These are phyloP conservation scores for Arachnopeziza araneosa DNA, from an alignment of 2,329 filamentous ascomycete species.

Conservation along the genomic window DNA sequence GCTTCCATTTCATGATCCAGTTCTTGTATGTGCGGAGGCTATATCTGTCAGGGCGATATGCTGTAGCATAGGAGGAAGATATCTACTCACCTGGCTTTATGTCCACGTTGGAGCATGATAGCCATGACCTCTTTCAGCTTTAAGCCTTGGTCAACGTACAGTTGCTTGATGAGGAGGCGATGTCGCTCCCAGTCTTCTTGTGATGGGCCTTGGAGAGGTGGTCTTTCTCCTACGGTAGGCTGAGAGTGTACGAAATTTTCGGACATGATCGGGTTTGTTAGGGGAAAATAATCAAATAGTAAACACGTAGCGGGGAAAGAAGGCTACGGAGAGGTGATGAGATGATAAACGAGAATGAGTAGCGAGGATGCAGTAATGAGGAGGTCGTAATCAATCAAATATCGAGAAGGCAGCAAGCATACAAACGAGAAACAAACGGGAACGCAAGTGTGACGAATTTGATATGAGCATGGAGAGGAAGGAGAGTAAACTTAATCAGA, in stretches of 20 bases:
- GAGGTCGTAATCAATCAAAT: too few relatives aligned
- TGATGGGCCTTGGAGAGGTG: not conserved
- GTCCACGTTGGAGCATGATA: slow-evolving; percentile 6
- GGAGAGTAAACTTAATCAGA: too few relatives aligned
- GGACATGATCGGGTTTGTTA: too few relatives aligned
- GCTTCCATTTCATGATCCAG: slow-evolving; percentile 7
- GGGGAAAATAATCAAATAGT: not conserved
- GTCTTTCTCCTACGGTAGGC: not conserved
- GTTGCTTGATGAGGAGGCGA: slow-evolving; percentile 1
- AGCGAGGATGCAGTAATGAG: too few relatives aligned
- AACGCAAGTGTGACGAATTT: too few relatives aligned
- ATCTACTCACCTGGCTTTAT: slow-evolving; percentile 4
- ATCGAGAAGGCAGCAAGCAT: too few relatives aligned
- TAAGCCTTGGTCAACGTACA: slow-evolving; percentile 7
- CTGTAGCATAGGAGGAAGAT: not conserved
- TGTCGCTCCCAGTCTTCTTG: slow-evolving; percentile 2
- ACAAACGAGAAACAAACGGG: too few relatives aligned
- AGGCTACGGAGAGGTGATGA: not conserved
- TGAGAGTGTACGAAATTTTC: too few relatives aligned
- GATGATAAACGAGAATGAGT: too few relatives aligned
- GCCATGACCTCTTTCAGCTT: slow-evolving; percentile 7
- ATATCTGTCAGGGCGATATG: not conserved
- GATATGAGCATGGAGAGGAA: too few relatives aligned
- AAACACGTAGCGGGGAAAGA: not conserved
- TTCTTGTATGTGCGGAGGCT: slow-evolving; percentile 8